Evolutionary conservation across 2,329 filamentous ascomycete genomes (phyloP), one percentile per base, ranked within the genome.

Genomic region (Nemania sp.): DNA sequence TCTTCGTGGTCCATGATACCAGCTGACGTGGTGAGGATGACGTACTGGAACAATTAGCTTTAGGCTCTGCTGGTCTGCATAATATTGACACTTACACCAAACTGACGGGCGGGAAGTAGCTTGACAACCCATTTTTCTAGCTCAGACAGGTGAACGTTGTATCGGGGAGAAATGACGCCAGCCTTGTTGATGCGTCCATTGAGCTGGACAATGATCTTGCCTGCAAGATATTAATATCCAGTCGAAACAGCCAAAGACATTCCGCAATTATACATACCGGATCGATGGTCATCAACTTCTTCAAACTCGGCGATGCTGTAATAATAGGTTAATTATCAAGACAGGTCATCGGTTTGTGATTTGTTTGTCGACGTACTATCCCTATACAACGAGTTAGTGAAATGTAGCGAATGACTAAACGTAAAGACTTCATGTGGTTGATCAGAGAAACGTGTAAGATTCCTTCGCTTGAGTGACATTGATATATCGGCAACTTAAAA

Each of bases 1-100:
- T 99, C 95, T 87, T 99, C 95, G 86, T 99, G 95, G 86, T 99
- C 95, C 94, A 99, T 98, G 82, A 99, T 99, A 81, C 95, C 95
- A 69, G 95, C 92, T 64, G 93, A 97, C 82, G 95, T 99, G 81
- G 95, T 99, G 76, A 99, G 90, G 82, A 99, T 92, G 77, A 99
- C 92, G 85, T 92, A 97, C 62, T 64, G 6, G 13, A 13, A 1
- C 29, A 6, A 37, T 64, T 45, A 64, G 29, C 42, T 20, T 3
- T 2, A 25, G 5, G 32, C 35, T 39, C 29, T 35, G 4, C 15
- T n/a, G 2, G 39, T 6, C 6, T 29, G n/a, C 6, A 32, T 9
- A 17, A 32, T 15, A 48, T n/a, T 40, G 15, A 3, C 47, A 57
- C 59, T 54, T 52, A 62, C 62, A 77, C 95, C 95, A 87, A 99